phyloP scores from a whole-genome alignment of 2,329 filamentous ascomycete species.

The Ophiosphaerella korrae region DNA sequence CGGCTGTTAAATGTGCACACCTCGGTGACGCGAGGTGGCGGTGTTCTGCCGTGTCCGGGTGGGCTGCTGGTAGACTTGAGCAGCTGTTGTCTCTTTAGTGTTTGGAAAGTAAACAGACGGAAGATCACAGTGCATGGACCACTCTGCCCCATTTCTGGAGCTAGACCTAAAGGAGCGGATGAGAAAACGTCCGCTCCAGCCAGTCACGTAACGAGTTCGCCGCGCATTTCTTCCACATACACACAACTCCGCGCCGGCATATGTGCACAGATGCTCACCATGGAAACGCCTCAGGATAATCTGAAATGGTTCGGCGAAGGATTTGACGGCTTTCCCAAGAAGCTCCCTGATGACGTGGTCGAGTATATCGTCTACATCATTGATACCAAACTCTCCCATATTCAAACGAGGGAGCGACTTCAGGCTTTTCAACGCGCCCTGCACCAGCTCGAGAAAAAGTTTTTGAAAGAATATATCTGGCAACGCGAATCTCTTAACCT shows the following conservation, averaged over 20 bases:
- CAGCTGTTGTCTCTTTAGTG: conserved; percentile 7
- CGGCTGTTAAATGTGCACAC: conserved; percentile 16
- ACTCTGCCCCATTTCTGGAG: conserved; percentile 5
- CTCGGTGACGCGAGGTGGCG: conserved; percentile 11
- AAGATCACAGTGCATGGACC: conserved; percentile 12
- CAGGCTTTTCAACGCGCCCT: conserved; percentile 74
- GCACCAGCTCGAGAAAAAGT: conserved; percentile 63
- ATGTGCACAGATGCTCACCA: conserved; percentile 11
- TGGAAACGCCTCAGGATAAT: conserved; percentile 55
- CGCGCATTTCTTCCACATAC: conserved; percentile 6
- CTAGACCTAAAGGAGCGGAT: conserved; percentile 20
- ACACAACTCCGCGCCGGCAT: background rate
- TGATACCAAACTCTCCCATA: conserved; percentile 59
- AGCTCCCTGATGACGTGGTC: conserved; percentile 80
- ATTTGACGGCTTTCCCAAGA: conserved; percentile 68
- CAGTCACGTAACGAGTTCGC: conserved; percentile 29
- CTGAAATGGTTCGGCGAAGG: conserved; percentile 70
- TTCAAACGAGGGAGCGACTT: conserved; percentile 68
- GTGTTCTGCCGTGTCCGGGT: conserved; percentile 14
- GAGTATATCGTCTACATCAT: conserved; percentile 82
- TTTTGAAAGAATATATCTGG: conserved; percentile 92
- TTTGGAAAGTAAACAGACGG: conserved; percentile 19
- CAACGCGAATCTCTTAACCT: conserved; percentile 83
- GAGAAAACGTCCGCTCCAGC: conserved; percentile 14
- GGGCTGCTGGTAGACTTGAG: background rate